Base-by-base conservation (phyloP, 495 filamentous ascomycete species). In the Podospora comata region DNA sequence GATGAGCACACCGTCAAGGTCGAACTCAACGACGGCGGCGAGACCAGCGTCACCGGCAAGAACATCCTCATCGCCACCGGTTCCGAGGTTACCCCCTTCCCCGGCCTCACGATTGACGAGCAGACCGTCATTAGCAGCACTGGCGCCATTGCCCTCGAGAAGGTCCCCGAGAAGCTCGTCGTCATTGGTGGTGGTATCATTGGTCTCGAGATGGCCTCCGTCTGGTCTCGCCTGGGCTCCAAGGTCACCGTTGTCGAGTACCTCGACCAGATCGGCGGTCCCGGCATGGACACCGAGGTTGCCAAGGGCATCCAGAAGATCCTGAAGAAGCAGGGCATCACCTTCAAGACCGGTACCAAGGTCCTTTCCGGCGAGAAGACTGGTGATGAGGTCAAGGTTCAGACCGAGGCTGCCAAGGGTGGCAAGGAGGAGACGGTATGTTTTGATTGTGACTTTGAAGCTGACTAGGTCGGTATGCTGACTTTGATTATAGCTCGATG, bases 181-280 rank as follows among this genome's bases (percentile, higher is more conserved):
- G 95, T 99, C 70, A 98, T 99, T 74, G 95, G 95, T 71, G 95
- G 95, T 78, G 95, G 95, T 79, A 99, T 99, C 79, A 99, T 99
- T 76, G 95, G 95, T 78, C 87, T 99, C 53, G 95, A 99, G 83
- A 98, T 99, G 95, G 94, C 90, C 57, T 98, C 96, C 55, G 95
- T 99, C 28, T 99, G 95, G 95, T 94, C 92, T 32, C 85, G 95
- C 73, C 84, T 99, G 67, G 95, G 95, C 69, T 80, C 94, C 71
- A 89, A 99, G 78, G 95, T 99, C 62, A 99, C 95, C 67, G 93
- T 98, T 55, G 93, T 99, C 55, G 95, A 99, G 80, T 99, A 94
- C 83, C 84, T 99, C 56, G 88, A 90, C 72, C 93, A 96, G 83
- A 99, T 99, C 74, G 95, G 95, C 79, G 95, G 95, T 56, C 95